These are phyloP conservation scores for Colletotrichum sojae DNA, from an alignment of 2,329 filamentous ascomycete species.

Conservation along the genomic window DNA sequence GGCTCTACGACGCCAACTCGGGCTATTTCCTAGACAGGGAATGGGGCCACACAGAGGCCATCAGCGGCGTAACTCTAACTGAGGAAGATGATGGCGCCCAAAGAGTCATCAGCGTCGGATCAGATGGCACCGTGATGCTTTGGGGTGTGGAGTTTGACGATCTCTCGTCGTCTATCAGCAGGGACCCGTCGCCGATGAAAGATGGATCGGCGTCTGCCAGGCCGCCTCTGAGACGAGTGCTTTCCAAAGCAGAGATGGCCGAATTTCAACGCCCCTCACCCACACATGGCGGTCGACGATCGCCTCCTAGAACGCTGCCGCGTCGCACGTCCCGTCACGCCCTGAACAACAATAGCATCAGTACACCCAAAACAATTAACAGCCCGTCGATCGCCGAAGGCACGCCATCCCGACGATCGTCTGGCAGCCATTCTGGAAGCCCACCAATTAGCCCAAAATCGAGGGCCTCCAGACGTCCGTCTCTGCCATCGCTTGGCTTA, in stretches of 20 bases:
- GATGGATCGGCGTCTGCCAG: slow-evolving; percentile 67
- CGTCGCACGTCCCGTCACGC: slow-evolving; percentile 69
- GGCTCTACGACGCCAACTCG: slow-evolving; percentile 85
- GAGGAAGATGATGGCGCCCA: slow-evolving; percentile 70
- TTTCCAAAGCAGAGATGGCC: slow-evolving; percentile 89
- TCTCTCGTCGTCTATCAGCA: slow-evolving; percentile 56
- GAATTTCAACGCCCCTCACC: slow-evolving; percentile 76
- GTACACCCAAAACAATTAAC: slow-evolving; percentile 56
- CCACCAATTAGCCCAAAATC: slow-evolving; percentile 66
- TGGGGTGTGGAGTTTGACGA: slow-evolving; percentile 74
- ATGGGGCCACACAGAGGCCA: slow-evolving; percentile 95
- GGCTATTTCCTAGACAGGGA: slow-evolving; percentile 87
- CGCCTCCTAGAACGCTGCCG: slow-evolving; percentile 68
- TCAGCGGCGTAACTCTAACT: slow-evolving; percentile 85
- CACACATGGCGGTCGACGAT: slow-evolving; percentile 63
- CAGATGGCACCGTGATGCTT: slow-evolving; percentile 87
- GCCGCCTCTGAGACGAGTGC: slow-evolving; percentile 85
- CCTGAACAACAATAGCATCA: slow-evolving; percentile 51
- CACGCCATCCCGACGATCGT: slow-evolving; percentile 65
- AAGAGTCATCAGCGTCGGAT: slow-evolving; percentile 80
- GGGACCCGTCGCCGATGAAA: slow-evolving; percentile 70
- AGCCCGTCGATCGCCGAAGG: slow-evolving; percentile 62
- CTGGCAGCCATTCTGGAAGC: slow-evolving; percentile 60
- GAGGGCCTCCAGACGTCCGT: slow-evolving; percentile 65
- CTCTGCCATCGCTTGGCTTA: slow-evolving; percentile 64